Conservation (phyloP, 2,329 filamentous ascomycete species). For the Colletotrichum echinochloae region DNA sequence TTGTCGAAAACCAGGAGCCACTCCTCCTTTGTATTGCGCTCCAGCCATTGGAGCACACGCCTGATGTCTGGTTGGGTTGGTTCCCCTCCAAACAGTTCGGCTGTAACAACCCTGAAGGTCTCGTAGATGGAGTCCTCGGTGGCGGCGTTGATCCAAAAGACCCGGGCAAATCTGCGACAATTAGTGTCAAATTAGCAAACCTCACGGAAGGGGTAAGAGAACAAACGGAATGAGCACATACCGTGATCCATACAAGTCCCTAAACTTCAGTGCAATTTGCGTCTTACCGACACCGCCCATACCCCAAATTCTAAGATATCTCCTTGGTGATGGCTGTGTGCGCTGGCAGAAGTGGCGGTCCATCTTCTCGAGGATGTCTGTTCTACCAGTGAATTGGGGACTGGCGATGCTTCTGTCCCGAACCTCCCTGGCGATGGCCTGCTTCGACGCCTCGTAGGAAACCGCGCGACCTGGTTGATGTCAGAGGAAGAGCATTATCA, state of each 20-base stretch:
- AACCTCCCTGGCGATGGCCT: neutral
- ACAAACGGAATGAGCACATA: slow-evolving; percentile 15
- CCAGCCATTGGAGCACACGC: slow-evolving; percentile 42
- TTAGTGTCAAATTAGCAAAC: neutral
- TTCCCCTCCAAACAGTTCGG: slow-evolving; percentile 15
- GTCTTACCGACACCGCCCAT: slow-evolving; percentile 50
- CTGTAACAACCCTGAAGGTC: slow-evolving; percentile 43
- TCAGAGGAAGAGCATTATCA: neutral
- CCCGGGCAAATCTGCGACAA: slow-evolving; percentile 44
- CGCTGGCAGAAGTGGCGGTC: slow-evolving; percentile 35
- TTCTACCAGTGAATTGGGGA: slow-evolving; percentile 44
- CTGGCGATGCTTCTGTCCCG: slow-evolving; percentile 14
- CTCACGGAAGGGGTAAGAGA: neutral
- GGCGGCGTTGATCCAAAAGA: slow-evolving; percentile 49
- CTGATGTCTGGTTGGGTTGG: slow-evolving; percentile 7
- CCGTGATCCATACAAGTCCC: slow-evolving; percentile 41
- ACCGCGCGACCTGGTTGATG: neutral
- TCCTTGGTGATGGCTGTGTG: slow-evolving; percentile 8
- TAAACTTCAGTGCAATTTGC: slow-evolving; percentile 47
- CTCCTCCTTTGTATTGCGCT: slow-evolving; percentile 34
- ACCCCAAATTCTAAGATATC: slow-evolving; percentile 46
- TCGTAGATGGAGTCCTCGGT: slow-evolving; percentile 41
- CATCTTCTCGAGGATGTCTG: slow-evolving; percentile 43
- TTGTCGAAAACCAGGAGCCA: slow-evolving; percentile 51
- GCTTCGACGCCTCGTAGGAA: slow-evolving; percentile 26